Evolutionary conservation across 2,329 filamentous ascomycete species (phyloP).

Genomic region (Aspergillus fructus): DNA sequence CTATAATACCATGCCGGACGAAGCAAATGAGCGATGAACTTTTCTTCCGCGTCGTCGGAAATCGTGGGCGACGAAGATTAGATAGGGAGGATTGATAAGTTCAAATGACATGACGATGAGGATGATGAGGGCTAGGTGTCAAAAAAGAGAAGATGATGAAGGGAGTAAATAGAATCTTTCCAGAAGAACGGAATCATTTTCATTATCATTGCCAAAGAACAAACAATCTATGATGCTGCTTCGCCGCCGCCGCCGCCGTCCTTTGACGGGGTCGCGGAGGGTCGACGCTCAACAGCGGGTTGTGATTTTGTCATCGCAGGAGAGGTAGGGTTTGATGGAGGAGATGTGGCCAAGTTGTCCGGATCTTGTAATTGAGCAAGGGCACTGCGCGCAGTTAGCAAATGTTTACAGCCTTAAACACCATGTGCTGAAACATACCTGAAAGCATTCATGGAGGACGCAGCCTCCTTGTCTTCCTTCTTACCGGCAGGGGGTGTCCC

Average conservation of each 20-base stretch:
- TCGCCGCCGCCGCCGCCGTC: constrained; percentile 31
- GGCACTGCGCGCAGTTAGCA: constrained; percentile 37
- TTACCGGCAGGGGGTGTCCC: constrained; percentile 75
- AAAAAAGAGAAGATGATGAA: constrained; percentile 11
- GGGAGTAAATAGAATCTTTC: constrained; percentile 32
- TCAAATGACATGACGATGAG: constrained; percentile 15
- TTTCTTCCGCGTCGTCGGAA: constrained; percentile 9
- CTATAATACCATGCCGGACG: constrained; percentile 12
- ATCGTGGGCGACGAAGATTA: constrained; percentile 26
- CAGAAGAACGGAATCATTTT: constrained; percentile 34
- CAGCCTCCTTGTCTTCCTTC: constrained; percentile 61
- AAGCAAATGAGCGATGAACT: constrained; percentile 17
- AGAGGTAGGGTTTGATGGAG: constrained; percentile 49
- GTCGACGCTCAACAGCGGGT: constrained; percentile 44
- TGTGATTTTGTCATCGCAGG: constrained; percentile 48
- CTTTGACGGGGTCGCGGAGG: constrained; percentile 46
- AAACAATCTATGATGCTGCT: constrained; percentile 40
- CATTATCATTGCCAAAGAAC: constrained; percentile 39
- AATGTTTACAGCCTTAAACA: not conserved
- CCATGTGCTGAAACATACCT: constrained; percentile 62
- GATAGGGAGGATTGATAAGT: constrained; percentile 18
- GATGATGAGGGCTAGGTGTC: constrained; percentile 16
- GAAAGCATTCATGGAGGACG: constrained; percentile 83
- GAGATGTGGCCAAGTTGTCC: constrained; percentile 48
- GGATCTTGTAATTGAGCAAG: constrained; percentile 48